Evolutionary conservation across 805 yeast species (phyloP).

Genomic region (Brettanomyces sp.): DNA sequence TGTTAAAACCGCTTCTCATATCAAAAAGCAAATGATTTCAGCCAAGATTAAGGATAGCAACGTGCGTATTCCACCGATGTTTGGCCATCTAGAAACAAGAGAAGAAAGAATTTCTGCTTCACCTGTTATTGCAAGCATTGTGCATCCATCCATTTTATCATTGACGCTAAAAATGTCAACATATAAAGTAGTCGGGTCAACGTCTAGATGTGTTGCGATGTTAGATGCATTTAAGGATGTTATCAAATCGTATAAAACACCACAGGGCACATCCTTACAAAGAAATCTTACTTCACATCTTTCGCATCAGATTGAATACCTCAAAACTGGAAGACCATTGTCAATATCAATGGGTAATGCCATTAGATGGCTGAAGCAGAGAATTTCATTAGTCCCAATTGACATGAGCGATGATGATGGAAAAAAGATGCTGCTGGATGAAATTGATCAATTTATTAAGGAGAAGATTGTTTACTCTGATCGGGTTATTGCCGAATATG

Average conservation of each 20-base stretch:
- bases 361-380: conserved; percentile 94
- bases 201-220: conserved; percentile 77
- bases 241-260: conserved; percentile 73
- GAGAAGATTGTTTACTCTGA: conserved; percentile 83
- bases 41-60: conserved; percentile 35
- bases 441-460: conserved; percentile 71
- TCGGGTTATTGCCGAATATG: conserved; percentile 70
- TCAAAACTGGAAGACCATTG: conserved; percentile 84
- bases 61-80: conserved; percentile 52
- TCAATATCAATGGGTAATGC: conserved; percentile 96
- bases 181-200: conserved; percentile 83
- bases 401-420: conserved; percentile 63
- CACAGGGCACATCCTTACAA: conserved; percentile 73
- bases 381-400: conserved; percentile 72
- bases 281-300: conserved; percentile 83
- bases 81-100: conserved; percentile 72
- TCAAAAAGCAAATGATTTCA: conserved; percentile 46
- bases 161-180: conserved; percentile 75
- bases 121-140: conserved; percentile 52
- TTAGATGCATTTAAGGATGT: conserved; percentile 74
- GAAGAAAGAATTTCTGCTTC: conserved; percentile 61
- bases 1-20: conserved; percentile 35
- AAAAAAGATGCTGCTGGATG: conserved; percentile 49
- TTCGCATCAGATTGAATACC: conserved; percentile 85
- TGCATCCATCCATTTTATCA: conserved; percentile 79